Evolutionary conservation across 768 basidiomycete genomes (phyloP).

Genomic region (Podaxis mareebaensis): DNA sequence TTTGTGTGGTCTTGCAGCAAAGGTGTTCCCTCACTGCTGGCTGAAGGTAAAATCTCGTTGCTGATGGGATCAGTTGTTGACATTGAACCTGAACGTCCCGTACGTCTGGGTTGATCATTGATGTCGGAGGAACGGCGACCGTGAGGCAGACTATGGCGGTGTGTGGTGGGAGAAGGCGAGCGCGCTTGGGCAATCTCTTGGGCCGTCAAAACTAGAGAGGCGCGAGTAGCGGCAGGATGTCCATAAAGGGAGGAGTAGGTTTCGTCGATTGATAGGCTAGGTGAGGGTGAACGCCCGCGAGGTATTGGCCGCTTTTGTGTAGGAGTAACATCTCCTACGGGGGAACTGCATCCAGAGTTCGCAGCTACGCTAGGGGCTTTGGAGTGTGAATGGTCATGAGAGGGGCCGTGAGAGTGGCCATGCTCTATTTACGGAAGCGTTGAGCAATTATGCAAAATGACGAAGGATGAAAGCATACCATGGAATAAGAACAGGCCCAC

Average conservation of each 20-base stretch:
- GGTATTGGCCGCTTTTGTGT: slow-evolving; percentile 27
- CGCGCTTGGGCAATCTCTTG: slow-evolving; percentile 70
- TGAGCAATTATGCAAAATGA: slow-evolving; percentile 4
- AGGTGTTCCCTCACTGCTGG: slow-evolving; percentile 3
- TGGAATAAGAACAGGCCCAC: slow-evolving; percentile 95
- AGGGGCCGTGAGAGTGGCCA: slow-evolving; percentile 61
- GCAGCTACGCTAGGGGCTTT: slow-evolving; percentile 36
- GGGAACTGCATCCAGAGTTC: slow-evolving; percentile 23
- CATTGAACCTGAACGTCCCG: not conserved
- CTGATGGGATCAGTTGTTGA: slow-evolving; percentile 11
- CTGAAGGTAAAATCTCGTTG: not conserved
- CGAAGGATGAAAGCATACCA: slow-evolving; percentile 48
- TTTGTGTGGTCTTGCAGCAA: slow-evolving; percentile 14
- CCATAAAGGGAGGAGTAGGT: slow-evolving; percentile 69
- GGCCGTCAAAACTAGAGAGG: slow-evolving; percentile 78
- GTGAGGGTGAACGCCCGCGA: slow-evolving; percentile 32
- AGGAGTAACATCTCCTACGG: slow-evolving; percentile 26
- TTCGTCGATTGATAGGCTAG: slow-evolving; percentile 30
- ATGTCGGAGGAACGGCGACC: slow-evolving; percentile 30
- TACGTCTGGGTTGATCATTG: slow-evolving; percentile 8
- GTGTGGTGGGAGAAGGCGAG: slow-evolving; percentile 43
- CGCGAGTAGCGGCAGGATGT: slow-evolving; percentile 70
- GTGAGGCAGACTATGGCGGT: slow-evolving; percentile 23
- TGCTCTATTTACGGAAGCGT: slow-evolving; percentile 47
- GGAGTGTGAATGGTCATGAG: slow-evolving; percentile 32